Evolutionary conservation across 176 grass and related monocot genomes (phyloP), one percentile per base, ranked within the genome.

Genomic region (Pontederia paniculata): DNA sequence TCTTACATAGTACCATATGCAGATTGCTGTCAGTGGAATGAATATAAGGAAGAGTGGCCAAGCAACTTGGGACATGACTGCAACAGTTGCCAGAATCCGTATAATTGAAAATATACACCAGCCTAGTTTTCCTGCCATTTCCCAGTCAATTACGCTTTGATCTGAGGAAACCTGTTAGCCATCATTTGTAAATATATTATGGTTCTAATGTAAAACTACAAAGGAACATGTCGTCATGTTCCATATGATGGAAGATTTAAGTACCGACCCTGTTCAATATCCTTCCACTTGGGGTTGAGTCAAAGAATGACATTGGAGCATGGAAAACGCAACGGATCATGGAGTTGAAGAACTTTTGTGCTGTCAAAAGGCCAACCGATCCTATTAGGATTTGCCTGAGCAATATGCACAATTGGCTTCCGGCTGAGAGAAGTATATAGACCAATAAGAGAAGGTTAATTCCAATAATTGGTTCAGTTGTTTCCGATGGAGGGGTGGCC

Each of bases 301-400:
- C 93, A 77, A 91, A 98, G 80, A 98, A 98, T 17, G 86, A 86
- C 93, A 98, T 98, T 12, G 93, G 93, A 23, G 93, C 93, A 47
- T 66, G 86, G 53, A 98, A 10, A 28, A 91, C 79, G 58, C 83
- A 84, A 23, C 58, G 74, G 17, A 98, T 77, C 93, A 98, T 98
- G 54, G 81, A 77, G 46, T 81, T 78, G 41, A 98, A 98, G 62
- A 98, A 88, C 48, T 70, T 81, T 67, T 98, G 68, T 60, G 93
- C 80, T 62, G 93, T 80, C 60, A 71, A 44, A 44, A 98, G 77
- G 51, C 83, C 86, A 60, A 62, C 55, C 11, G 82, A 53, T 19
- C 69, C 67, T 50, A 98, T 17, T 21, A 98, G 86, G 44, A 73
- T 66, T 45, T 80, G 55, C 57, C 86, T 69, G 55, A 69, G 74